A percentile compares a stretch with the other conserved stretches of the same genome.
Evolutionary conservation across 768 basidiomycete genomes (phyloP).

Genomic region (Boletus huronensis): DNA sequence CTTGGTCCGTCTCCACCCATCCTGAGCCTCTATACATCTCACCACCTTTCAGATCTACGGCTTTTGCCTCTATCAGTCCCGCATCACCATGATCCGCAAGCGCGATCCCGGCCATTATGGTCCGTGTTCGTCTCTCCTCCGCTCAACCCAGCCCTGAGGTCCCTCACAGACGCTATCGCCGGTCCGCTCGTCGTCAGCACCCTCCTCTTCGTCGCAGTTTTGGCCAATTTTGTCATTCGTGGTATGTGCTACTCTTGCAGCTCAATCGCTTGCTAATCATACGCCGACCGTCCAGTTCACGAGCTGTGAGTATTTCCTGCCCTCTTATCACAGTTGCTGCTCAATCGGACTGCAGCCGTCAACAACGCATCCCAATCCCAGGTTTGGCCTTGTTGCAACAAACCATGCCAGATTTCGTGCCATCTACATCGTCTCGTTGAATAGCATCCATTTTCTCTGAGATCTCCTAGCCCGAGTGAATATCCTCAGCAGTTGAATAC

Average conservation of each 20-base stretch:
- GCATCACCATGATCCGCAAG: constrained; percentile 87
- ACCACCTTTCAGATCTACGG: constrained; percentile 64
- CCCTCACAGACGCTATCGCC: constrained; percentile 60
- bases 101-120: constrained; percentile 89
- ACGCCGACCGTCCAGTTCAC: constrained; percentile 40
- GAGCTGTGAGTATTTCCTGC: constrained; percentile 47
- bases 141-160: neutral
- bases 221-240: constrained; percentile 85
- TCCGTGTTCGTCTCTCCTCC: constrained; percentile 34
- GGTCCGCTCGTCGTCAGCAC: constrained; percentile 84
- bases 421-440: constrained; percentile 7
- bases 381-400: constrained; percentile 26
- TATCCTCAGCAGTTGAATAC: too few relatives aligned
- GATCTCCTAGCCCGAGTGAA: too few relatives aligned
- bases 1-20: constrained; percentile 39
- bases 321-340: neutral
- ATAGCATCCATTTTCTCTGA: too few relatives aligned
- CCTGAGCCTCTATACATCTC: neutral
- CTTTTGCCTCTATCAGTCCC: constrained; percentile 78
- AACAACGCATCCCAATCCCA: constrained; percentile 28
- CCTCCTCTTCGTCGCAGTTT: constrained; percentile 81
- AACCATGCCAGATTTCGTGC: constrained; percentile 18
- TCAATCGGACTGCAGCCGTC: constrained; percentile 17
- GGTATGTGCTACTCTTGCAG: constrained; percentile 44
- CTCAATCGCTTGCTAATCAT: constrained; percentile 2